Conservation (phyloP, 495 filamentous ascomycete genomes). For the Barbatosphaeria neglecta region DNA sequence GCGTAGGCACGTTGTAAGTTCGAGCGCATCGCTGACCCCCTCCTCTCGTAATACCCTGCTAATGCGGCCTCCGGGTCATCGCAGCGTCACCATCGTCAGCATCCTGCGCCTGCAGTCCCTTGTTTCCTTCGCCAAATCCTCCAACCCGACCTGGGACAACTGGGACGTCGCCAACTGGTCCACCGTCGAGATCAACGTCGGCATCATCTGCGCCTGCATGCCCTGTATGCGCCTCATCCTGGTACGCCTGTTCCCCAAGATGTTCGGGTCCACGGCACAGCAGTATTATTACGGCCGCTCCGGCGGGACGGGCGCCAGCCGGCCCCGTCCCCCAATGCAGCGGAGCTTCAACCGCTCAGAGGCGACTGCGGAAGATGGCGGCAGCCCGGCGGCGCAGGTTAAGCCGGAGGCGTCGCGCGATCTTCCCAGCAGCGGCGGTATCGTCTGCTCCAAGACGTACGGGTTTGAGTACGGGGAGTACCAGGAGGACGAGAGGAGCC, state of each 20-base stretch:
- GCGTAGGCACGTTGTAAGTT: conserved; percentile 40
- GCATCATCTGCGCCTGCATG: conserved; percentile 18
- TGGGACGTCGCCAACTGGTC: conserved; percentile 11
- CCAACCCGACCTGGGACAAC: conserved; percentile 7
- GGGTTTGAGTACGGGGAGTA: background rate
- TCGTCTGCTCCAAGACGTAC: background rate
- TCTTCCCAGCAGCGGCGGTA: background rate
- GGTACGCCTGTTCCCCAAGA: conserved; percentile 3
- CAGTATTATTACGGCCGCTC: background rate
- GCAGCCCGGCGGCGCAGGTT: background rate
- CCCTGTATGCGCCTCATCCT: conserved; percentile 17
- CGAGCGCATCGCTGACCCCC: background rate
- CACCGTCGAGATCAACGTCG: conserved; percentile 17
- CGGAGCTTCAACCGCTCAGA: background rate
- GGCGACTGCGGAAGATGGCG: background rate
- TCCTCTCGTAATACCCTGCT: background rate
- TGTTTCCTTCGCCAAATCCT: conserved; percentile 6
- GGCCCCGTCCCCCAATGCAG: background rate
- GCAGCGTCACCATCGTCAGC: conserved; percentile 6
- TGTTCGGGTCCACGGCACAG: conserved; percentile 1
- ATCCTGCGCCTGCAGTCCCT: conserved; percentile 8
- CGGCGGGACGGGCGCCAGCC: background rate
- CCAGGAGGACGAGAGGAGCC: background rate
- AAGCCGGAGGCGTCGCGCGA: background rate
- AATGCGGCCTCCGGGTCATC: background rate